Percentiles rank a stretch among this genome's conserved stretches.
phyloP scores from a whole-genome alignment of 2,329 filamentous ascomycete species.

The Aspergillus brasiliensis region DNA sequence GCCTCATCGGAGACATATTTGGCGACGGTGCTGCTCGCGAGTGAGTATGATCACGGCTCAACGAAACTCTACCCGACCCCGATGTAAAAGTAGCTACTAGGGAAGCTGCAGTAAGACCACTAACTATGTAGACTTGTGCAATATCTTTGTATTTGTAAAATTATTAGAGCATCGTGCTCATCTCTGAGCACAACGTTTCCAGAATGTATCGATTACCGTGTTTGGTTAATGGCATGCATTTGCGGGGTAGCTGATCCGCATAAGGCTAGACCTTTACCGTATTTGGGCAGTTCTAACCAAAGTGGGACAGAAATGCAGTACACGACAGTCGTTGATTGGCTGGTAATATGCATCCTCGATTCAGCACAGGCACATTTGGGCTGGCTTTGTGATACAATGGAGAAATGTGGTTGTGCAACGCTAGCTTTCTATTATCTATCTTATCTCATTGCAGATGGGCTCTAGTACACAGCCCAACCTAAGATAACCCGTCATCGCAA shows the following conservation, averaged over 20 bases:
- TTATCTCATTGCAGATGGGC: too few relatives aligned
- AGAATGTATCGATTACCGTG: neutral
- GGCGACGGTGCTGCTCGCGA: neutral
- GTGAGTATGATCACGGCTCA: neutral
- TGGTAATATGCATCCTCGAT: neutral
- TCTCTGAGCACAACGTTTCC: neutral
- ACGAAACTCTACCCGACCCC: neutral
- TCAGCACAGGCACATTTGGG: neutral
- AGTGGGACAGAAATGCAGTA: neutral
- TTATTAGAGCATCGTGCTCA: neutral
- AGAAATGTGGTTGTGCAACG: too few relatives aligned
- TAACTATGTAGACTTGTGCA: neutral
- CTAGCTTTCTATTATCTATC: neutral
- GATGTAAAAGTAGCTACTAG: rapidly evolving
- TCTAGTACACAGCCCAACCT: too few relatives aligned
- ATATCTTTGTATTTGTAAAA: neutral
- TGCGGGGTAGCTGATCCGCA: neutral
- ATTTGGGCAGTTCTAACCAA: neutral
- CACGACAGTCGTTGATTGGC: neutral
- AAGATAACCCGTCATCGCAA: too few relatives aligned
- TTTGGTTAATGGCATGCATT: neutral
- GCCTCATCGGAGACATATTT: neutral
- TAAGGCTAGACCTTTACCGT: neutral
- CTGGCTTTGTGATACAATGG: neutral
- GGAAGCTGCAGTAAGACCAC: too few relatives aligned